Percentiles rank a stretch among this genome's conserved stretches.
Evolutionary conservation across 1,284 basidiomycete species (phyloP).

Genomic region (Papiliotrema nemorosa): DNA sequence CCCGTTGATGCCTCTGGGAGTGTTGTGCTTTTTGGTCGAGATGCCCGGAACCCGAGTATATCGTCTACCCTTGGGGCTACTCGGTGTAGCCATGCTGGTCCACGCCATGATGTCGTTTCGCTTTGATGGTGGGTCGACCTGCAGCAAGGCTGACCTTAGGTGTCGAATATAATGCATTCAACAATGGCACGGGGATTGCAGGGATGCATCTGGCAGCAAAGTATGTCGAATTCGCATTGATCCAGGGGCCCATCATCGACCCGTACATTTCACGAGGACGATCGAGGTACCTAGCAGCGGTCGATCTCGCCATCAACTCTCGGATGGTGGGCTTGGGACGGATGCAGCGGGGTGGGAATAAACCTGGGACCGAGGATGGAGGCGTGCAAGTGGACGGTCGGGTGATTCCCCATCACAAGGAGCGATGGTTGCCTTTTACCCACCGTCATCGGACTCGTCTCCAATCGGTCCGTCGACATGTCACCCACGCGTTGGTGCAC

Average conservation of each 20-base stretch:
- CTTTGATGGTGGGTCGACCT: constrained; percentile 10
- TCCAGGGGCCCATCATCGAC: constrained; percentile 27
- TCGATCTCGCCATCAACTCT: constrained; percentile 34
- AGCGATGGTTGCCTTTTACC: constrained; percentile 18
- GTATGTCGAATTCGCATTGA: constrained; percentile 33
- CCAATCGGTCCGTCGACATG: constrained; percentile 27
- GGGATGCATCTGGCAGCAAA: constrained; percentile 30
- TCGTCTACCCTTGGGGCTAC: constrained; percentile 18
- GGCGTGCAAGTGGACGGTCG: constrained; percentile 7
- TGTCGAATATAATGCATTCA: constrained; percentile 31
- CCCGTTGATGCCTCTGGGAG: constrained; percentile 23
- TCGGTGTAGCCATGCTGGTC: constrained; percentile 20
- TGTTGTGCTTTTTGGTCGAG: constrained; percentile 30
- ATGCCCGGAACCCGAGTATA: constrained; percentile 15
- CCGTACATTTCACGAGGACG: constrained; percentile 25
- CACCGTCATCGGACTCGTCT: constrained; percentile 14
- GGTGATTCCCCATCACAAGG: constrained; percentile 3
- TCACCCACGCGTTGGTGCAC: constrained; percentile 13
- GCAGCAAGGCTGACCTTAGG: constrained; percentile 12
- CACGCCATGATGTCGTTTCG: constrained; percentile 22
- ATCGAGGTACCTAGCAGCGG: constrained; percentile 16
- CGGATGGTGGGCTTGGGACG: constrained; percentile 34
- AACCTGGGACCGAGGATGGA: constrained; percentile 11
- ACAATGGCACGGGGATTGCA: constrained; percentile 28
- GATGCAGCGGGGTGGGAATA: constrained; percentile 13